Percentiles rank a stretch among this genome's conserved stretches.
These are phyloP conservation scores for Chaetothyriales sp. DNA, from an alignment of 2,329 filamentous ascomycete species.

Conservation along the genomic window DNA sequence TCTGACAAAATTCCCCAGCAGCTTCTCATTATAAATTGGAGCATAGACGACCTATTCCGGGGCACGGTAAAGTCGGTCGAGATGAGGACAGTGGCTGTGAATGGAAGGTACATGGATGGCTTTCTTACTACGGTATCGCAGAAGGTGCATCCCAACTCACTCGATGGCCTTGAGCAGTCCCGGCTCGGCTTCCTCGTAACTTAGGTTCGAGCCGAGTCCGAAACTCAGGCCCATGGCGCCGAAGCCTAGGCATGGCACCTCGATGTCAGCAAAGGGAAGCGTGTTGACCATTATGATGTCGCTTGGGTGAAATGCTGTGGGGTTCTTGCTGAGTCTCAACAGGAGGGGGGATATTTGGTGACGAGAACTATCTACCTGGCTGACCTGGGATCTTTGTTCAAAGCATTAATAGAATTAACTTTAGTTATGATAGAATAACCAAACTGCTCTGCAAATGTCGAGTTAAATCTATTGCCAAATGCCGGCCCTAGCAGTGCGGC, in stretches of 20 bases:
- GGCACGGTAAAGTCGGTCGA: background rate
- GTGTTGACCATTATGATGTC: conserved; percentile 28
- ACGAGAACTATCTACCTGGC: no score
- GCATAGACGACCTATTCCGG: conserved; percentile 30
- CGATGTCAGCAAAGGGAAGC: conserved; percentile 27
- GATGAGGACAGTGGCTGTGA: background rate
- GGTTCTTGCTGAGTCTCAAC: no score
- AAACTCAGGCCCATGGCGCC: conserved; percentile 39
- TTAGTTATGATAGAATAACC: no score
- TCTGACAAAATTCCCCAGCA: conserved; percentile 37
- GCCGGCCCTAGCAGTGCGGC: no score
- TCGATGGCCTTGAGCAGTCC: conserved; percentile 38
- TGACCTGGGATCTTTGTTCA: no score
- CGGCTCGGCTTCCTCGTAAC: conserved; percentile 34
- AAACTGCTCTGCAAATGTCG: no score
- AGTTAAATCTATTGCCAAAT: no score
- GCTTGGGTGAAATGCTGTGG: background rate
- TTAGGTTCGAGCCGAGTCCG: conserved; percentile 31
- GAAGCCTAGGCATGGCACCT: conserved; percentile 34
- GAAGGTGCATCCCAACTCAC: conserved; percentile 33
- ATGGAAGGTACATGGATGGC: conserved; percentile 23
- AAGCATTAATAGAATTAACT: no score
- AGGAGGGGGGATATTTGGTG: no score
- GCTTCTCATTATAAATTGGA: conserved; percentile 37
- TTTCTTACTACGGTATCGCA: conserved; percentile 29